Base-by-base conservation (phyloP, 2,329 filamentous ascomycete species). In the Cytospora mali region DNA sequence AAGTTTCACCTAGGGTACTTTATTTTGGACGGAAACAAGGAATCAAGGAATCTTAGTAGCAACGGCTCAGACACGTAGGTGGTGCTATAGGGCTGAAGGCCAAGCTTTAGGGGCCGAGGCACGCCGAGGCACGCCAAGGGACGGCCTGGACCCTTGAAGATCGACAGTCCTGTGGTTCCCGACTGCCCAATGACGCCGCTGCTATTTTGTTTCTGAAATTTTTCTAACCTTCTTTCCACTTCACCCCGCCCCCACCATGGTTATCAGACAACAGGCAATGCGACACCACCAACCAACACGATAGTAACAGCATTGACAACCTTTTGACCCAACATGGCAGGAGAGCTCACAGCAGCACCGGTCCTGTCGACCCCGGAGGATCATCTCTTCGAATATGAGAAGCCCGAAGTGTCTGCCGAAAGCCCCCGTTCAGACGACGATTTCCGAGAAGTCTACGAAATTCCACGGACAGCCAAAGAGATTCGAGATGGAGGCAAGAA, bases 381-480 rank as follows among this genome's bases (percentile, higher is more conserved):
- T 55, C 75, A 85, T 57, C 75, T 86, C 29, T 81, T 86, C 71
- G 82, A 86, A 68, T 78, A 82, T 66, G 76, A 81, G 14, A 78
- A 79, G 2, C 69, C 75, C n/a, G 71, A 71, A 29, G 70, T 63
- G 23, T 66, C 66, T 21, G 55, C 68, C 5, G 62, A 74, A 25
- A 66, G 72, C 25, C n/a, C n/a, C n/a, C 67, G 11, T 48, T 66
- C 67, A 18, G 87, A 94, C 68, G 86, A 91, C 71, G 90, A 93
- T 71, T 80, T 98, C 31, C 79, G 80, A 61, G 78, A 87, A 48
- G 88, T 90, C 55, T 99, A 98, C 79, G 95, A 99, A 76, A 89
- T 97, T 68, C 82, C 84, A 64, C 85, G 91, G 62, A 97, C 95
- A 0, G 84, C 92, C 55, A 75, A 78, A 39, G 91, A 97, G 75